Percentiles rank a stretch among this genome's conserved stretches.
These are phyloP conservation scores for Hericium rajendrae DNA, from an alignment of 768 basidiomycete species.

Conservation along the genomic window DNA sequence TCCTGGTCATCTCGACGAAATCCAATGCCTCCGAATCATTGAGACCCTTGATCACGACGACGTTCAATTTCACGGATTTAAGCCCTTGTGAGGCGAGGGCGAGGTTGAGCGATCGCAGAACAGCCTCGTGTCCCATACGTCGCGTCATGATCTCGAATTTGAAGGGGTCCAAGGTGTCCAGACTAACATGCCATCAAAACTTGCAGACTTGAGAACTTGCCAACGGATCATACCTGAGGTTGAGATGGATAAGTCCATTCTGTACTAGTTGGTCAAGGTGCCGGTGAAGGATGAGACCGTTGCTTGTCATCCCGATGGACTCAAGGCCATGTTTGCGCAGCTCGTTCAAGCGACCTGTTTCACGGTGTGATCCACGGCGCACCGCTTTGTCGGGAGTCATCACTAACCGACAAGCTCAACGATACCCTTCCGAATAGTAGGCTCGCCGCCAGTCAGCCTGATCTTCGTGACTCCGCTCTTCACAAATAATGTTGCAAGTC, in stretches of 20 bases:
- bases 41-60: slow-evolving; percentile 71
- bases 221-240: slow-evolving; percentile 26
- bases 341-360: slow-evolving; percentile 46
- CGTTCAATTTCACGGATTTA: slow-evolving; percentile 69
- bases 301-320: slow-evolving; percentile 81
- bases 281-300: slow-evolving; percentile 69
- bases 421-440: slow-evolving; percentile 72
- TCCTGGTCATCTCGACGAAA: slow-evolving; percentile 69
- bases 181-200: slow-evolving; percentile 26
- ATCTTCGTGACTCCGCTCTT: slow-evolving; percentile 80
- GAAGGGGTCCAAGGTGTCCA: slow-evolving; percentile 80
- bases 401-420: slow-evolving; percentile 54
- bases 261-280: slow-evolving; percentile 57
- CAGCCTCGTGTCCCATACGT: slow-evolving; percentile 66
- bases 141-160: slow-evolving; percentile 86
- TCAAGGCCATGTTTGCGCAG: slow-evolving; percentile 53
- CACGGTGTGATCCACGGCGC: neutral
- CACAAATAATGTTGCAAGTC: slow-evolving; percentile 70
- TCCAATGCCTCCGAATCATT: slow-evolving; percentile 75
- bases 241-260: slow-evolving; percentile 70
- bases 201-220: neutral
- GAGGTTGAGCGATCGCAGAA: slow-evolving; percentile 52
- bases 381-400: slow-evolving; percentile 2
- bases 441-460: slow-evolving; percentile 81
- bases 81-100: slow-evolving; percentile 48